phyloP scores from a whole-genome alignment of 441 rosid genomes.

The Gossypium trilobum region DNA sequence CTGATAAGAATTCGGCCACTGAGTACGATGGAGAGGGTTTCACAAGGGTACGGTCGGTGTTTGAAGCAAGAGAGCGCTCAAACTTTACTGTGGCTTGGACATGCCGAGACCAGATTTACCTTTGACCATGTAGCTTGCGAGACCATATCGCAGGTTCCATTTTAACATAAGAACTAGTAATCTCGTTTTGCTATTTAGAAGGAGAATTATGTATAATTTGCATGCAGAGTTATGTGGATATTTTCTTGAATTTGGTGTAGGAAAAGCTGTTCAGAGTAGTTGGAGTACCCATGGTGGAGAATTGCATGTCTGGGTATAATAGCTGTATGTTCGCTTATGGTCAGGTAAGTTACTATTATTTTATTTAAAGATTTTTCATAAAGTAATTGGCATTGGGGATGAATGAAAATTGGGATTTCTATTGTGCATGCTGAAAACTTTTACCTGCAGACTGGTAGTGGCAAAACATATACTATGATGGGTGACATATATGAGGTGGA shows the following conservation, averaged over 20 bases:
- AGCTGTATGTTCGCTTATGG: slow-evolving; percentile 94
- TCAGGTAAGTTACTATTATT: slow-evolving; percentile 43
- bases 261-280: slow-evolving; percentile 66
- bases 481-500: slow-evolving; percentile 63
- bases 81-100: slow-evolving; percentile 68
- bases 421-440: slow-evolving; percentile 3
- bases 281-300: slow-evolving; percentile 93
- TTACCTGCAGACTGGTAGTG: slow-evolving; percentile 83
- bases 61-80: slow-evolving; percentile 71
- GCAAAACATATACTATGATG: slow-evolving; percentile 95
- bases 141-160: slow-evolving; percentile 68
- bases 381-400: not conserved
- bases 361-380: not conserved
- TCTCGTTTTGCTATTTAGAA: not conserved
- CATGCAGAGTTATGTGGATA: slow-evolving; percentile 8
- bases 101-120: slow-evolving; percentile 90
- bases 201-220: not conserved
- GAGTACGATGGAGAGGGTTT: slow-evolving; percentile 49
- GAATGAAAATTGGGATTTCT: not conserved
- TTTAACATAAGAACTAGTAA: not conserved
- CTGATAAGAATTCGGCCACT: slow-evolving; percentile 77
- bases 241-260: slow-evolving; percentile 29
- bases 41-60: slow-evolving; percentile 59
- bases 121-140: slow-evolving; percentile 80
- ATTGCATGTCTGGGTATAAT: slow-evolving; percentile 87